These are phyloP conservation scores for Ophiostoma australiae DNA, from an alignment of 2,329 filamentous ascomycete species.

Conservation along the genomic window DNA sequence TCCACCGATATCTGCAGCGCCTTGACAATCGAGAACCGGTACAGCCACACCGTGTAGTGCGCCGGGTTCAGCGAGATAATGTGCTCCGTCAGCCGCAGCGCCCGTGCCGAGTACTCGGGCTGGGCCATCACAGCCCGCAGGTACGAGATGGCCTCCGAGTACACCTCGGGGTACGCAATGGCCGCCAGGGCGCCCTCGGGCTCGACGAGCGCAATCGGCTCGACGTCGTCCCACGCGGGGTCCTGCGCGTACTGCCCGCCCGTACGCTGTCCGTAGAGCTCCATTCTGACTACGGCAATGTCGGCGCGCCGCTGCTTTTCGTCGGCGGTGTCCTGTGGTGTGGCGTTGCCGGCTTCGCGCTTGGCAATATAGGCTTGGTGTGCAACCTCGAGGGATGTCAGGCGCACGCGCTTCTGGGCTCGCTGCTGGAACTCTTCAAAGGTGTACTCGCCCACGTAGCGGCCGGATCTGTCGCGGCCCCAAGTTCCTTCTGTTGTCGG, in stretches of 20 bases:
- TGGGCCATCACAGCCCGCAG: constrained; percentile 87
- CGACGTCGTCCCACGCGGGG: constrained; percentile 76
- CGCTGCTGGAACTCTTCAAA: constrained; percentile 44
- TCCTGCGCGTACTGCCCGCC: constrained; percentile 56
- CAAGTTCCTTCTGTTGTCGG: constrained; percentile 36
- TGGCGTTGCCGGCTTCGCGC: constrained; percentile 31
- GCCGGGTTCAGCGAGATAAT: constrained; percentile 92
- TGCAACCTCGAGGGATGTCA: constrained; percentile 42
- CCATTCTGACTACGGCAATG: constrained; percentile 48
- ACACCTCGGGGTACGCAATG: constrained; percentile 86
- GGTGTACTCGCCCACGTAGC: constrained; percentile 46
- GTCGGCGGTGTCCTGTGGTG: constrained; percentile 37
- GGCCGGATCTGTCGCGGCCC: constrained; percentile 49
- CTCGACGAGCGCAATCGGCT: constrained; percentile 78
- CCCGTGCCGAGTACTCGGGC: constrained; percentile 76
- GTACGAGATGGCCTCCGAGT: constrained; percentile 88
- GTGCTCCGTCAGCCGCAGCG: constrained; percentile 75
- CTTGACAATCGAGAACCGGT: constrained; percentile 74
- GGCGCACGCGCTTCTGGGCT: constrained; percentile 39
- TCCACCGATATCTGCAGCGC: constrained; percentile 59
- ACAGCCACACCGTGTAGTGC: constrained; percentile 98
- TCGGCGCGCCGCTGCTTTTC: constrained; percentile 46
- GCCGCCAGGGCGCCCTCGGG: constrained; percentile 79
- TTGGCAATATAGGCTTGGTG: constrained; percentile 43
- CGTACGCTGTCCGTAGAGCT: constrained; percentile 49